phyloP scores from a whole-genome alignment of 208 protist species.

The Phytomonas serpens region DNA sequence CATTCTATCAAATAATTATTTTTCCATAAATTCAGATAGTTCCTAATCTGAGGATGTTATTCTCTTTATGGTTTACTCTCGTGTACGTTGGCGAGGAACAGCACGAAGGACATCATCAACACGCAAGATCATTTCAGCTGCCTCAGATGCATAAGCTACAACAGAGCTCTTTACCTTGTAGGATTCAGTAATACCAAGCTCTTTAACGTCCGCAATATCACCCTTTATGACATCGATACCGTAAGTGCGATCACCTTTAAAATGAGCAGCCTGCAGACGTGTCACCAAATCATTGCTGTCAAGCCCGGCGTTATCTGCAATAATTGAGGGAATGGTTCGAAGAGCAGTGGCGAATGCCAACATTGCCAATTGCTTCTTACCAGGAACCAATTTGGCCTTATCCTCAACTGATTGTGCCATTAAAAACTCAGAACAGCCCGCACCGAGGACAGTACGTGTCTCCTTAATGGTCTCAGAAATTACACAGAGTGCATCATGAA shows the following conservation, averaged over 20 bases:
- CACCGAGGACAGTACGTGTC: conserved; percentile 94
- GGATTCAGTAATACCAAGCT: conserved; percentile 96
- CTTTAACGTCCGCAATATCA: conserved; percentile 91
- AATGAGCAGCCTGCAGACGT: conserved; percentile 87
- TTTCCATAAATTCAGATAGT: conserved; percentile 7
- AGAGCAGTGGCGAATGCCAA: conserved; percentile 97
- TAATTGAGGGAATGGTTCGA: conserved; percentile 93
- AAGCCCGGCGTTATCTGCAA: conserved; percentile 97
- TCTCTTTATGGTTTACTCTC: conserved; percentile 23
- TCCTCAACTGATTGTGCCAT: conserved; percentile 98
- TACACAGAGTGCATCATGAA: conserved; percentile 99
- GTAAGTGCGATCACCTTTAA: conserved; percentile 45
- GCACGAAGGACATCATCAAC: conserved; percentile 98
- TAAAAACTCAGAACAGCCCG: conserved; percentile 97
- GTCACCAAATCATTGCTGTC: conserved; percentile 96
- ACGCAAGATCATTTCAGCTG: conserved; percentile 99
- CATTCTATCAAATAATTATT: conserved; percentile 3
- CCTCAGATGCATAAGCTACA: conserved; percentile 95
- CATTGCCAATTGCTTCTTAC: conserved; percentile 89
- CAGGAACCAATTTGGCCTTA: conserved; percentile 75
- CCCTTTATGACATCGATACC: conserved; percentile 95
- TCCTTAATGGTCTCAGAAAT: conserved; percentile 96
- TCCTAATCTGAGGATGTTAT: conserved; percentile 8
- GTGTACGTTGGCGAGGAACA: conserved; percentile 90
- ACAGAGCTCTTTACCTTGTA: conserved; percentile 97